Conservation (phyloP, 2,329 filamentous ascomycete species). For the Beauveria scarabaeidicola region DNA sequence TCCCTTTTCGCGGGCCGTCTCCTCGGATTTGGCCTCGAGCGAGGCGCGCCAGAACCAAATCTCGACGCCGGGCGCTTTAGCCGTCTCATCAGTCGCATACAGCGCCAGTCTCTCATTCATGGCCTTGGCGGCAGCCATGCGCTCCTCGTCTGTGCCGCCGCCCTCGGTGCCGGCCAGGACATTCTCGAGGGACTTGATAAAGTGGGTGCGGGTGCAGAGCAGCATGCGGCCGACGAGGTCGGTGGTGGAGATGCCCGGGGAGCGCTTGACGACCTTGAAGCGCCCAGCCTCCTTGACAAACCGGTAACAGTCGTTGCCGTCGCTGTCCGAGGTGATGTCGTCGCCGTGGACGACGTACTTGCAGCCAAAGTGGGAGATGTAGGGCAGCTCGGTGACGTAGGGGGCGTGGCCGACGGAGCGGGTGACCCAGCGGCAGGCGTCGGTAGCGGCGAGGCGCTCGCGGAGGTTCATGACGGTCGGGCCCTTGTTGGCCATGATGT, state of each 20-base stretch:
- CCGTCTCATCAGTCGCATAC: slow-evolving; percentile 82
- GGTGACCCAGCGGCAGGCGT: slow-evolving; percentile 93
- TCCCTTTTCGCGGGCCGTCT: slow-evolving; percentile 45
- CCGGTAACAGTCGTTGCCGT: slow-evolving; percentile 92
- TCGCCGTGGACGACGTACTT: slow-evolving; percentile 94
- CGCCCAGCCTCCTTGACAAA: slow-evolving; percentile 90
- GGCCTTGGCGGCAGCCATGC: slow-evolving; percentile 50
- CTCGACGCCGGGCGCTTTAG: slow-evolving; percentile 66
- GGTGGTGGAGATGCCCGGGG: slow-evolving; percentile 92
- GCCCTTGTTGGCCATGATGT: slow-evolving; percentile 93
- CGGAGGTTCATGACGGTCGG: slow-evolving; percentile 92
- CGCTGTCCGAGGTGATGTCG: slow-evolving; percentile 91
- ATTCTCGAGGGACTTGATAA: slow-evolving; percentile 71
- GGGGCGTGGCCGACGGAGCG: slow-evolving; percentile 75
- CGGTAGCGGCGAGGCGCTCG: slow-evolving; percentile 82
- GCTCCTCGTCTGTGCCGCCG: slow-evolving; percentile 59
- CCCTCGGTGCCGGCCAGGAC: slow-evolving; percentile 65
- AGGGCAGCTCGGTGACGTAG: slow-evolving; percentile 87
- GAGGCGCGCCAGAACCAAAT: slow-evolving; percentile 76
- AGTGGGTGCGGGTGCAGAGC: slow-evolving; percentile 88
- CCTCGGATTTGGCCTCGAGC: slow-evolving; percentile 35
- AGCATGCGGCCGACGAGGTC: slow-evolving; percentile 98
- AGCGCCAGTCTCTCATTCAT: slow-evolving; percentile 72
- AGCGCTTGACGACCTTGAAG: slow-evolving; percentile 95
- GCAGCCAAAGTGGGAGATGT: slow-evolving; percentile 94